Base-by-base conservation (phyloP, 306 rosid genomes). In the Sicyos baderoa region DNA sequence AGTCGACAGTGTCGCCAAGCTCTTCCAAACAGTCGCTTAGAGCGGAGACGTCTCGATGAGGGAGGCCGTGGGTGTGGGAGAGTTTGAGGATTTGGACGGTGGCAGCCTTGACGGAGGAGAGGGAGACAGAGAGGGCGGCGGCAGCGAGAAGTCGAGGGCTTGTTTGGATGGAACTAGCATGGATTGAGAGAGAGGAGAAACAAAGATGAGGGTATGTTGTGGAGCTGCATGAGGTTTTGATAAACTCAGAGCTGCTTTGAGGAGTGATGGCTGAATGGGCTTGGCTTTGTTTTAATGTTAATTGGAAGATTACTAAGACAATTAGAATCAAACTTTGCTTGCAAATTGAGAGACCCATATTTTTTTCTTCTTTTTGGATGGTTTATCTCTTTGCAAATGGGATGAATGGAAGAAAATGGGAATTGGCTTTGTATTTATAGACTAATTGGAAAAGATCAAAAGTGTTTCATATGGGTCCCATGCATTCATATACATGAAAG, bases 11-110 rank as follows among this genome's bases (percentile, higher is more conserved):
- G 48, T 86, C 89, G 0, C 83, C 19, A 22, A 92, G 64, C 73
- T 59, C 87, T 69, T 92, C 95, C 19, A 92, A 50, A 2, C 97
- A 92, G 76, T 89, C 97, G 21, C 64, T 80, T 82, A 89, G 82
- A 2, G 95, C 96, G 0, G 81, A 13, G 40, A 65, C 21, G 35
- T 65, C 71, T 45, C 21, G 15, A 5, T 7, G 7, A 8, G 71
- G 40, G 40, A 65, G 13, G 54, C 71, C 54, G 14, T 65, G 71
- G 18, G 83, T 1, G 51, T 76, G 79, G 0, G 82, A 76, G 14
- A 91, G 74, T 0, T 49, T 54, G 2, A 70, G 52, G 53, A 89
- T 83, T 72, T 68, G 27, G 19, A 42, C 9, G 0, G 87, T 63
- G 17, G 97, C 79, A 9, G 81, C 50, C 72, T 83, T 86, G 0